Conservation (phyloP, 306 rosid species). For the Mimosa bimucronata region DNA sequence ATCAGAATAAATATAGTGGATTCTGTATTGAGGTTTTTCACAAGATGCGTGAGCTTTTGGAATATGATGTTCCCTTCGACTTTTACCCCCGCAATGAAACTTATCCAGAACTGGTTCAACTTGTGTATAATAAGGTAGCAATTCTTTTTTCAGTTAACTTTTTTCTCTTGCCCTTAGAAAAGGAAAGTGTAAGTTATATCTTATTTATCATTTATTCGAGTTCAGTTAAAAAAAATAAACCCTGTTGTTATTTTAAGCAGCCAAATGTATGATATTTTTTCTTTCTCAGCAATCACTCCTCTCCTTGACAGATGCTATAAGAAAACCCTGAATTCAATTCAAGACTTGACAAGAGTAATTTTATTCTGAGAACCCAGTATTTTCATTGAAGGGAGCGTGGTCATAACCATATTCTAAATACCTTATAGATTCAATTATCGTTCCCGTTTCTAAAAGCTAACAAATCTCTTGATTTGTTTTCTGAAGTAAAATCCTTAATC, state of each 20-base stretch:
- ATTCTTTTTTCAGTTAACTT: background rate
- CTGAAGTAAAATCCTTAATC: background rate
- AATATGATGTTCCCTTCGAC: constrained; percentile 51
- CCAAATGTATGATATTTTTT: background rate
- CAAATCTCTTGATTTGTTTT: background rate
- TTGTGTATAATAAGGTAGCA: constrained; percentile 59
- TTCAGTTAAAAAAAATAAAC: too few relatives aligned
- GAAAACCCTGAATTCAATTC: background rate
- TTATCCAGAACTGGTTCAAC: constrained; percentile 53
- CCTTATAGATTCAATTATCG: background rate
- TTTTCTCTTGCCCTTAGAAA: background rate
- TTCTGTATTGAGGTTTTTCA: constrained; percentile 61
- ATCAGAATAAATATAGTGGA: constrained; percentile 44
- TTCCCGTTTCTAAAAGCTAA: background rate
- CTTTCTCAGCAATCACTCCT: background rate
- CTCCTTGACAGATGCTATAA: background rate
- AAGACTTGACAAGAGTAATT: background rate
- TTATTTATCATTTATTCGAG: too few relatives aligned
- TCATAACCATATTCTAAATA: background rate
- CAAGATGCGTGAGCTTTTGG: constrained; percentile 35
- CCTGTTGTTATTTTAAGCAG: background rate
- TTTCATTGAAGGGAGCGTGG: background rate
- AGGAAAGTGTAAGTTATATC: too few relatives aligned
- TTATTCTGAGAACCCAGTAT: background rate
- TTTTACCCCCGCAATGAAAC: constrained; percentile 42